Evolutionary conservation across 371 early-diverging fungal species (phyloP), one percentile per base, ranked within the genome.

Genomic region (Haplosporangium sp.): DNA sequence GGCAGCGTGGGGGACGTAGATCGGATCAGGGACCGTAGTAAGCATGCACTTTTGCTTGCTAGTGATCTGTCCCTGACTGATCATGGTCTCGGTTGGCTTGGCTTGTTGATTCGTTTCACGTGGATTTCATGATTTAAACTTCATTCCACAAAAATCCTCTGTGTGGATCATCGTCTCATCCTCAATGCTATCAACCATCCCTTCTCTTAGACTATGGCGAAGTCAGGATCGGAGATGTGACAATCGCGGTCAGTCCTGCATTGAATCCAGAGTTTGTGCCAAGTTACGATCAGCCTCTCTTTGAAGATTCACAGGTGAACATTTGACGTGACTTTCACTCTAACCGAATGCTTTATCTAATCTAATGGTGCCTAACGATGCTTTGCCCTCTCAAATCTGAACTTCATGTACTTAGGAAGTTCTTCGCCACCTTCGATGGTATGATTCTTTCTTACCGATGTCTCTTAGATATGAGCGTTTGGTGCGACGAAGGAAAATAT

Each of bases 361-460:
- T 29, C 29, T 29, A 29, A 29, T 29, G 29, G 29, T 29, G 29
- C 4, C 29, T 29, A 29, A 29, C 29, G 4, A 29, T 29, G 29
- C 29, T 29, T 37, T 36, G 18, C 18, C 23, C 6, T 46, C 46
- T 0, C 47, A 50, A 13, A 12, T 20, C 21, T 38, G 1, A 16
- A 53, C 21, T 5, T 48, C 36, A 37, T 40, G 20, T 29, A 59
- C 7, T 14, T 82, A 93, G 92, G 93, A 94, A 76, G 80, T 92
- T 23, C 74, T 94, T n/a, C 83, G 88, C 67, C 90, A 90, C 81
- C 74, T 90, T 45, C 77, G 90, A 87, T 90, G 90, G 90, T 88
- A 66, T 13, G 40, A 63, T 29, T 29, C 29, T 29, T 29, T 29
- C 29, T 29, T 29, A 29, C 29, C 29, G 29, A 29, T 4, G 4